phyloP scores from a whole-genome alignment of 768 basidiomycete genomes.

The Suillus sp. region DNA sequence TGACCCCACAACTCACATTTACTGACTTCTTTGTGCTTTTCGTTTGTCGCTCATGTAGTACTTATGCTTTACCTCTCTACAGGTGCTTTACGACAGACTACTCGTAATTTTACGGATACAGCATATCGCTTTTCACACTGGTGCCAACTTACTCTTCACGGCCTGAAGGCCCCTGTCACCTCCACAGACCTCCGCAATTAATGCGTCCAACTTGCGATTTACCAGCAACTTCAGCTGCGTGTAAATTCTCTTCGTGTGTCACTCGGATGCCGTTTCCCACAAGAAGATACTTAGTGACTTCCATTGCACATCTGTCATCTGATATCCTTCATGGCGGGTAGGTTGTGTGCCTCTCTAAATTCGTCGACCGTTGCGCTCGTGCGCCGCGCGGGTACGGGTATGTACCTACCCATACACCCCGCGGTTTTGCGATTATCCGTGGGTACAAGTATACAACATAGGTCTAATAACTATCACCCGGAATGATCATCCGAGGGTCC shows the following conservation, averaged over 20 bases:
- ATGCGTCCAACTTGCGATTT: background rate
- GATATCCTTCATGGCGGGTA: background rate
- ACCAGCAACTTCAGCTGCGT: background rate
- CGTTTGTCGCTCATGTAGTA: slow-evolving; percentile 3
- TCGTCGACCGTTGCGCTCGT: background rate
- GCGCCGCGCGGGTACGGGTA: background rate
- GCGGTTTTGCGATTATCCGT: background rate
- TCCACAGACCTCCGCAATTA: background rate
- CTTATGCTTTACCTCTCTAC: slow-evolving; percentile 8
- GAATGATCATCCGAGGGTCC: background rate
- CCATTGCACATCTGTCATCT: background rate
- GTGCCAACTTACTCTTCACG: background rate
- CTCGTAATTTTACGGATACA: slow-evolving; percentile 5
- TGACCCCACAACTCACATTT: background rate
- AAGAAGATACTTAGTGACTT: background rate
- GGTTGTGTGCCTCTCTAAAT: background rate
- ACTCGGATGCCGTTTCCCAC: background rate
- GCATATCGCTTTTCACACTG: slow-evolving; percentile 2
- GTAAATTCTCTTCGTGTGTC: background rate
- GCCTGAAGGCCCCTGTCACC: background rate
- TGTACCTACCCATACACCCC: background rate
- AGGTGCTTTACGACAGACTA: slow-evolving; percentile 6
- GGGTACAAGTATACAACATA: background rate
- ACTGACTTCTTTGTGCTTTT: slow-evolving; percentile 6
- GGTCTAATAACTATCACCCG: slow-evolving; percentile 31